Evolutionary conservation across 2,329 filamentous ascomycete species (phyloP).

Genomic region (Sclerotinia trifoliorum): DNA sequence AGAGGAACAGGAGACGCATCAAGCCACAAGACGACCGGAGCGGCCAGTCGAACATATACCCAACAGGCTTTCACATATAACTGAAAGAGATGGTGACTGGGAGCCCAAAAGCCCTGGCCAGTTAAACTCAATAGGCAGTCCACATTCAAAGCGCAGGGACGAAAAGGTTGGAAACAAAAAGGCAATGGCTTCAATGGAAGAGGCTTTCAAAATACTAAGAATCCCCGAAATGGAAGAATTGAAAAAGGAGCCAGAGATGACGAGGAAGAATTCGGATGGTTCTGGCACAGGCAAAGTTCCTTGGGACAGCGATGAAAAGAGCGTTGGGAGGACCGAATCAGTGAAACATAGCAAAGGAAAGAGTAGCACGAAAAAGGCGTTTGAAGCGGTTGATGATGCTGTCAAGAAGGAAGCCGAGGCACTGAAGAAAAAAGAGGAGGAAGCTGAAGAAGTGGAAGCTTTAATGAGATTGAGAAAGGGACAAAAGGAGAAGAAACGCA

Average conservation of each 20-base stretch:
- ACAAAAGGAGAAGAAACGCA: constrained; percentile 20
- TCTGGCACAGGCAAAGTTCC: constrained; percentile 13
- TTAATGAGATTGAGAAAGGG: constrained; percentile 20
- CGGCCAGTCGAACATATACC: constrained; percentile 13
- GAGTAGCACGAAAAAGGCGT: constrained; percentile 22
- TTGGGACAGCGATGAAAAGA: constrained; percentile 23
- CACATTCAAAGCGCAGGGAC: constrained; percentile 15
- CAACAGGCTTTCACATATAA: constrained; percentile 20
- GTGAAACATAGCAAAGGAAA: constrained; percentile 21
- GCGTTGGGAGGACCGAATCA: constrained; percentile 12
- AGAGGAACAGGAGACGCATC: constrained; percentile 13
- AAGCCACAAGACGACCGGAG: constrained; percentile 15
- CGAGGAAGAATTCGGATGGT: constrained; percentile 17
- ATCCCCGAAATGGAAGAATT: constrained; percentile 23
- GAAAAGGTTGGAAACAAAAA: constrained; percentile 21
- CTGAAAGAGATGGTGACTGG: constrained; percentile 21
- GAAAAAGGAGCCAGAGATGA: constrained; percentile 18
- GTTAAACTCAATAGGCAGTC: constrained; percentile 6
- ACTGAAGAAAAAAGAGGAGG: constrained; percentile 21
- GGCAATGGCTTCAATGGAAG: constrained; percentile 21
- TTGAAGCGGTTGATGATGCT: constrained; percentile 23
- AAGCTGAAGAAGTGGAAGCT: constrained; percentile 20
- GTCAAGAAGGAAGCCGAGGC: constrained; percentile 22
- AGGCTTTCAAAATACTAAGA: constrained; percentile 20
- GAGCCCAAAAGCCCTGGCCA: constrained; percentile 17